A percentile compares a stretch with the other conserved stretches of the same genome.
phyloP scores from a whole-genome alignment of 352 stramenopile genomes.

The Pythium angustatum region DNA sequence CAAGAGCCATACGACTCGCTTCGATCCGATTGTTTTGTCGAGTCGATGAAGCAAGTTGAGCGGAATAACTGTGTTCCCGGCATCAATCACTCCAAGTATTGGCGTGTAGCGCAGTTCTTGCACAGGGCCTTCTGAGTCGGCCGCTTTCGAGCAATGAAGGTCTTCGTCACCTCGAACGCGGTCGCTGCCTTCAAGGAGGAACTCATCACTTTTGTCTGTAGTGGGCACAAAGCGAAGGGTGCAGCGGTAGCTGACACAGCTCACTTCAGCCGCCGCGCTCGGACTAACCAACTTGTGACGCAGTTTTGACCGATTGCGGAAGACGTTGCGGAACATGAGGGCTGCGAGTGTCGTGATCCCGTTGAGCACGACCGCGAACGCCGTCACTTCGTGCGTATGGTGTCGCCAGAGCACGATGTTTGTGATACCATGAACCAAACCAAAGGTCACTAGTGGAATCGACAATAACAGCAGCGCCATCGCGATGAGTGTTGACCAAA shows the following conservation, averaged over 20 bases:
- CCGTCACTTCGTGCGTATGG: neutral
- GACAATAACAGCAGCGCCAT: neutral
- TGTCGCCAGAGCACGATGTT: slow-evolving; percentile 6
- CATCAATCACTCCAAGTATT: neutral
- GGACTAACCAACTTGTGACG: neutral
- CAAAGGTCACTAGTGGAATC: slow-evolving; percentile 3
- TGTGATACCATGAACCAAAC: slow-evolving; percentile 2
- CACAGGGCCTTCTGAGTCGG: too few species aligned
- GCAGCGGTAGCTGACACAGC: slow-evolving; percentile 3
- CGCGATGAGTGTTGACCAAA: neutral
- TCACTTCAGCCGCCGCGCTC: neutral
- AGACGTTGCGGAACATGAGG: slow-evolving; percentile 6
- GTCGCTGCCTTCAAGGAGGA: too few species aligned
- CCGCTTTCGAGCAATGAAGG: too few species aligned
- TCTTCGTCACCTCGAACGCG: too few species aligned
- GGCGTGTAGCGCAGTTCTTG: neutral
- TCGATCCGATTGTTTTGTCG: neutral
- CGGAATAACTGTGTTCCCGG: neutral
- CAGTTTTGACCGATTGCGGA: slow-evolving; percentile 2
- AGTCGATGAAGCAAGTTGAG: neutral
- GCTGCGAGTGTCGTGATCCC: slow-evolving; percentile 8
- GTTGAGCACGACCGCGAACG: slow-evolving; percentile 6
- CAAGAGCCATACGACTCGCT: slow-evolving; percentile 1
- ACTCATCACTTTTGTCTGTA: neutral
- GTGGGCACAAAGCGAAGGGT: neutral